Base-by-base conservation (phyloP, 441 rosid genomes). In the Euphorbia schlechtendalii region DNA sequence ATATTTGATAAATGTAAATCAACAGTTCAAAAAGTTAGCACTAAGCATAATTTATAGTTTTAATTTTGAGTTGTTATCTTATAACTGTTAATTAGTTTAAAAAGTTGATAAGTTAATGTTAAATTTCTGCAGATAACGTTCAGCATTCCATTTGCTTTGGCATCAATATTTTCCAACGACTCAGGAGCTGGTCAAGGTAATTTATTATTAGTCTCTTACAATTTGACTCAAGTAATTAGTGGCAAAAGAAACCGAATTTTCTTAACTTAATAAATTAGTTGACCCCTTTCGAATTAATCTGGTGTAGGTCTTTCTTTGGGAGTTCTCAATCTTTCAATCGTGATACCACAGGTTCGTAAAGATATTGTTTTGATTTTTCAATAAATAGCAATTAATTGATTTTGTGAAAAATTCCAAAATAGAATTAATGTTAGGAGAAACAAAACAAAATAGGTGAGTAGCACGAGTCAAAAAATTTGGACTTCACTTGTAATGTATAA, bases 141-240 rank as follows among this genome's bases (percentile, higher is more conserved):
- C 73, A 88, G 91, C 65, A 77, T 93, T 61, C 98, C 98, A 3
- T 93, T 86, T 71, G 97, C 97, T 68, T 32, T 93, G 81, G 95
- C 97, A 40, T 90, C 97, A 53, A 93, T 93, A 59, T 93, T 82
- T 63, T 88, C 84, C 7, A 71, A 70, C 55, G 61, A 72, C 28
- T 62, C 88, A 3, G 90, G 89, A 57, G 96, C 92, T 41, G 97
- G 98, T 63, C 96, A 93, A 88, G 98, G 97, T 88, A 76, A 68
- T 14, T 2, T 45, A 45, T 3, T 38, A 22, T 40, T 5, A 57
- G 8, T 36, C 20, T 4, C 41, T 21, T 21, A 22, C 18, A 13
- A 2, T 15, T 51, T 51, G 25, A 51, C 55, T 51, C 6, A 8
- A 51, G n/a, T n/a, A n/a, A n/a, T n/a, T n/a, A n/a, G n/a, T n/a